A percentile compares a stretch with the other conserved stretches of the same genome.
Conservation (phyloP, 2,329 filamentous ascomycete genomes). For the Trichophyton mentagrophytes region DNA sequence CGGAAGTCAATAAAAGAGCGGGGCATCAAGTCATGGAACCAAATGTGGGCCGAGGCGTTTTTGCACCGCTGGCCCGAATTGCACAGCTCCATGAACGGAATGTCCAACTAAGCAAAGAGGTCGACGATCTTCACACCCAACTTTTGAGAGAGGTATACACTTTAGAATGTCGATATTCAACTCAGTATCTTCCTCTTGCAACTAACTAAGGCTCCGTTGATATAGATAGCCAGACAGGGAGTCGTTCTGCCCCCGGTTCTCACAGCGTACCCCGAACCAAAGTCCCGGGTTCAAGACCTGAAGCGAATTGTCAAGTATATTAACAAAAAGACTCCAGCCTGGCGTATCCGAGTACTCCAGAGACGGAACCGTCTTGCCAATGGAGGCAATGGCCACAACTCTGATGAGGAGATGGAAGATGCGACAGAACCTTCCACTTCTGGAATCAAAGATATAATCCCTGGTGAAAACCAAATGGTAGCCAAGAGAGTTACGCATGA, state of each 20-base stretch:
- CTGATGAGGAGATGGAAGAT: not conserved
- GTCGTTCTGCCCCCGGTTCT: not conserved
- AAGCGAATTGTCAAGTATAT: not conserved
- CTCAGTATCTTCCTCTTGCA: not conserved
- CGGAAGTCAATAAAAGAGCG: not conserved
- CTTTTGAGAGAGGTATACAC: not conserved
- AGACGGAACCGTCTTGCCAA: not conserved
- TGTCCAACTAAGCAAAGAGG: not conserved
- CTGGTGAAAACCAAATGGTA: not conserved
- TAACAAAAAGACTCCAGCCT: not conserved
- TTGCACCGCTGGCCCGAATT: not conserved
- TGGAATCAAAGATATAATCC: not conserved
- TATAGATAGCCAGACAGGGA: not conserved
- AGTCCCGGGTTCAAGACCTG: not conserved
- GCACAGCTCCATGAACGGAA: not conserved
- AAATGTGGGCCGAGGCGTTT: not conserved
- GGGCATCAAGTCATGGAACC: not conserved
- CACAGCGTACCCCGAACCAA: not conserved
- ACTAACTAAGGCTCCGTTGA: not conserved
- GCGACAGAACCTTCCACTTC: not conserved
- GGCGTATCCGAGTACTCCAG: not conserved
- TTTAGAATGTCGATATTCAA: not conserved
- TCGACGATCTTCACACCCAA: not conserved
- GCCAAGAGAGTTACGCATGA: not conserved
- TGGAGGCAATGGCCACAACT: not conserved